Evolutionary conservation across 2,329 filamentous ascomycete genomes (phyloP), one percentile per base, ranked within the genome.

Genomic region (Fusarium sp.): DNA sequence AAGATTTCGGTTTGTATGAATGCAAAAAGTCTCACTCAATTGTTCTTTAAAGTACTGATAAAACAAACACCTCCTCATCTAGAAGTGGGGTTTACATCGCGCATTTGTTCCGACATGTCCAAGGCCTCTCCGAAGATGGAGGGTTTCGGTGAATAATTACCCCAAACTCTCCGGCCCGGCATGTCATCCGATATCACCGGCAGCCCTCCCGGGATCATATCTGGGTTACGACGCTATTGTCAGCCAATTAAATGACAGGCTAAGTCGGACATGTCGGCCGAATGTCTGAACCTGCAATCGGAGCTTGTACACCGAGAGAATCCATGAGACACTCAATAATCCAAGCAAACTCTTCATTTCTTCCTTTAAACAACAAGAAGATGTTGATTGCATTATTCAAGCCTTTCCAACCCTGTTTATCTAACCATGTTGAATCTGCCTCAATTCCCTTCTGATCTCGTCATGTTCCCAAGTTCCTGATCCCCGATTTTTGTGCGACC

Each of bases 11-110:
- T 26, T 20, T 50, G 9, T 22, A 30, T 41, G 4, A 48, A 43
- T 52, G 20, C 10, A 26, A 35, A 30, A 30, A 46, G 33, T 47
- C 46, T 54, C 22, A 37, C 15, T 56, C 19, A 48, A 7, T n/a
- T n/a, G 32, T 62, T 62, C 58, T 62, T 63, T 63, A 49, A 56
- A 56, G 43, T 48, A 37, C 53, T 37, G 47, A 62, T 45, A 44
- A 33, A 28, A 28, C 43, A 17, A 30, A 37, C 26, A 26, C 41
- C 65, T 68, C 65, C 55, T 68, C 65, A 62, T 62, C 32, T 13
- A 35, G 53, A 58, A 65, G 65, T 68, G 65, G 65, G 61, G 65
- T 62, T 26, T 46, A 6, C 28, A 66, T 69, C 65, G 65, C 61
- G 51, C 48, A 26, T 32, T 19, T 47, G 32, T 43, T 53, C 65